phyloP scores from a whole-genome alignment of 1,284 basidiomycete genomes.

The Amylostereum areolatum region DNA sequence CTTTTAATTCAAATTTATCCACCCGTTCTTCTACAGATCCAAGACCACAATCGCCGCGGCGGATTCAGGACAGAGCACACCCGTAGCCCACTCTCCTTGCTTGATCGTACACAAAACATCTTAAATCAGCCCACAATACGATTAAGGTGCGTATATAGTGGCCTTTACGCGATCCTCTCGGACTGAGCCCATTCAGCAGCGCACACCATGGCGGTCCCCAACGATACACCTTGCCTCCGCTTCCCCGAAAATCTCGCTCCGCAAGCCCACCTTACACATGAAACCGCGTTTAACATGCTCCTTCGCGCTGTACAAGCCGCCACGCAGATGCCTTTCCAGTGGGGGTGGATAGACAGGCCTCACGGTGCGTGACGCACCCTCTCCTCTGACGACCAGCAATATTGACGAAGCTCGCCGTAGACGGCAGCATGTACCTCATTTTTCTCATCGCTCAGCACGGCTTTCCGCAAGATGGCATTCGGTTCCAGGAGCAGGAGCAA shows the following conservation, averaged over 20 bases:
- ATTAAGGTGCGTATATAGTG: too few relatives aligned
- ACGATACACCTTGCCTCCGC: slow-evolving; percentile 35
- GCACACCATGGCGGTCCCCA: background rate
- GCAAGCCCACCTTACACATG: slow-evolving; percentile 48
- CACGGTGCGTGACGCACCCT: slow-evolving; percentile 35
- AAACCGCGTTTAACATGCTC: slow-evolving; percentile 56
- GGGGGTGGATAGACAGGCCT: slow-evolving; percentile 72
- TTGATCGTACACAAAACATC: too few relatives aligned
- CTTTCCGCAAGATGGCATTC: slow-evolving; percentile 67
- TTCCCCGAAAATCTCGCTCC: slow-evolving; percentile 58
- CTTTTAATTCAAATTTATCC: too few relatives aligned
- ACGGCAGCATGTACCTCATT: slow-evolving; percentile 58
- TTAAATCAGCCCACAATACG: too few relatives aligned
- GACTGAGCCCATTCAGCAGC: background rate
- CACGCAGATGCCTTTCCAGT: slow-evolving; percentile 52
- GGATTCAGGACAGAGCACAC: too few relatives aligned
- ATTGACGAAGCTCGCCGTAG: slow-evolving; percentile 26
- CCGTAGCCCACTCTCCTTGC: too few relatives aligned
- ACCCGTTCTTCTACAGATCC: too few relatives aligned
- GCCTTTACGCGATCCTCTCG: too few relatives aligned
- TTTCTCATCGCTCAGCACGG: slow-evolving; percentile 48
- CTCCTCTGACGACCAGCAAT: slow-evolving; percentile 5
- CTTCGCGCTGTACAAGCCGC: slow-evolving; percentile 49
- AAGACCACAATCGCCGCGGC: too few relatives aligned
- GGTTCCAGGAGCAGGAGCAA: slow-evolving; percentile 64